Conservation (phyloP, 2,329 filamentous ascomycete species). For the Pseudogymnoascus sp. region DNA sequence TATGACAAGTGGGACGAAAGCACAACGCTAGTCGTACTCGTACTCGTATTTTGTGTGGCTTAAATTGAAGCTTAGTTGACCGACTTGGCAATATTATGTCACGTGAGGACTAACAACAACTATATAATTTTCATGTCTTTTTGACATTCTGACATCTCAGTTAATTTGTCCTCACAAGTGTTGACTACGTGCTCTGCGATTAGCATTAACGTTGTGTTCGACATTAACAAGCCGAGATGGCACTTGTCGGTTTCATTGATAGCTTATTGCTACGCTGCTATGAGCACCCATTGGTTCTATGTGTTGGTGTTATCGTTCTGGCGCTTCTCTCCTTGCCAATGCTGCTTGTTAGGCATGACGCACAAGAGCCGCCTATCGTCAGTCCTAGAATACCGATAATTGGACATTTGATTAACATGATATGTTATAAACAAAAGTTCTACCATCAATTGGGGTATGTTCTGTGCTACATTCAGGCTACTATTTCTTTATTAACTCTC, state of each 20-base stretch:
- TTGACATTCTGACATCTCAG: not conserved
- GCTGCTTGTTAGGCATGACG: constrained; percentile 19
- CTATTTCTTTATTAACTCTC: not conserved
- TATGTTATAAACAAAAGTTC: constrained; percentile 33
- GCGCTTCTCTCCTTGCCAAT: constrained; percentile 10
- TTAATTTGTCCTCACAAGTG: not conserved
- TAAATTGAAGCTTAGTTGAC: not conserved
- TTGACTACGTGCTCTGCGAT: not conserved
- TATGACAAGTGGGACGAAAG: not conserved
- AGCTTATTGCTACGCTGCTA: not conserved
- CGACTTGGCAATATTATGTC: not conserved
- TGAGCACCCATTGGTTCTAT: not conserved
- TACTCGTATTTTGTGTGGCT: not conserved
- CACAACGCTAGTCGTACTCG: not conserved
- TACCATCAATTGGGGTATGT: constrained; percentile 34
- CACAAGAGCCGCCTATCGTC: constrained; percentile 38
- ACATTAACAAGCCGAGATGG: not conserved
- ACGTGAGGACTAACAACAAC: not conserved
- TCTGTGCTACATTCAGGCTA: not conserved
- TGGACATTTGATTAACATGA: constrained; percentile 40
- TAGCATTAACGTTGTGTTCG: not conserved
- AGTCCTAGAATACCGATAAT: constrained; percentile 37
- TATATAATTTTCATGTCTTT: not conserved
- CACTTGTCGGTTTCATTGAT: not conserved
- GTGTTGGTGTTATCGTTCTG: not conserved